These are phyloP conservation scores for Cruciata laevipes DNA, from an alignment of 257 asterid genomes.

Conservation along the genomic window DNA sequence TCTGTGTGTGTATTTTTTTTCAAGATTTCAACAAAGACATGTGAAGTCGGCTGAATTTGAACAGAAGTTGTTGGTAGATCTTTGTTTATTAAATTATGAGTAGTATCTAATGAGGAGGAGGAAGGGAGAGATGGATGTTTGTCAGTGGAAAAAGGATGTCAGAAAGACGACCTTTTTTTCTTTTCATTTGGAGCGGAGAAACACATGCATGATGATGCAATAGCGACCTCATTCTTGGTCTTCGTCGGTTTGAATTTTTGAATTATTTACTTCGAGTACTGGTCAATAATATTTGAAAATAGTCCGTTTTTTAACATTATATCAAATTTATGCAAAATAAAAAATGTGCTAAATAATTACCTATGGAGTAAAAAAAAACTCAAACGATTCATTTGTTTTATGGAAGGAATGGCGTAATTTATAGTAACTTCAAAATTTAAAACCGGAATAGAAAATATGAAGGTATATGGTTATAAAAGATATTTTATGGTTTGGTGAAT, in stretches of 20 bases:
- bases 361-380: no score
- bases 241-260: slow-evolving; percentile 5
- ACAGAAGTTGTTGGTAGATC: not conserved
- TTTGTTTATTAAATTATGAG: slow-evolving; percentile 4
- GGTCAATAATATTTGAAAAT: no score
- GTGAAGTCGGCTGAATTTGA: slow-evolving; percentile 9
- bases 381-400: no score
- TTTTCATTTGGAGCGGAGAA: not conserved
- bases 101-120: slow-evolving; percentile 8
- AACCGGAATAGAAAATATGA: no score
- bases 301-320: no score
- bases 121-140: slow-evolving; percentile 4
- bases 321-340: no score
- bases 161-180: slow-evolving; percentile 30
- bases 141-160: slow-evolving; percentile 33
- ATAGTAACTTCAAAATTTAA: no score
- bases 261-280: not conserved
- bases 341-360: no score
- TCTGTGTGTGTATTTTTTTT: not conserved
- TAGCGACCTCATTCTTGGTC: slow-evolving; percentile 10
- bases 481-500: no score
- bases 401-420: no score
- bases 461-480: no score
- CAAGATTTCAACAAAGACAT: slow-evolving; percentile 5
- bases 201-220: slow-evolving; percentile 25